phyloP scores from a whole-genome alignment of 176 grass and related monocot species.

The Stipa capillata region DNA sequence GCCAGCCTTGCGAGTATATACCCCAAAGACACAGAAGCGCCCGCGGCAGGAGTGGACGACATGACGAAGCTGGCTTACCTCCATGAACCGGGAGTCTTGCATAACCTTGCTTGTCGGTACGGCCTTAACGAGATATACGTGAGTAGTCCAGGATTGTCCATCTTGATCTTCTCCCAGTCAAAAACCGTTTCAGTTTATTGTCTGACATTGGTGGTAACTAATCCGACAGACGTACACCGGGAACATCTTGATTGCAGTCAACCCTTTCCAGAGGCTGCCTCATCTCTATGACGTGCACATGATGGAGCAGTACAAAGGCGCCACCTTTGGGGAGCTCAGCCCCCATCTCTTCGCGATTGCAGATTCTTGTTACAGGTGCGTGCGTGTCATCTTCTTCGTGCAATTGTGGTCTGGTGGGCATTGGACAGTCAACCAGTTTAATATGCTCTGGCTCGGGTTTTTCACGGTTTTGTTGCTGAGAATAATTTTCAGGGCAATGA shows the following conservation, averaged over 20 bases:
- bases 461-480: background rate
- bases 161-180: background rate
- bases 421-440: background rate
- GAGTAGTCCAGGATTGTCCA: conserved; percentile 10
- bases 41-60: conserved; percentile 82
- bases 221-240: conserved; percentile 77
- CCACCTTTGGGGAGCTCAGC: conserved; percentile 79
- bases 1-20: conserved; percentile 65
- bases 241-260: conserved; percentile 96
- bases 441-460: background rate
- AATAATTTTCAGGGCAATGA: conserved; percentile 53
- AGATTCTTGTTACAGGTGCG: conserved; percentile 79
- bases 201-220: background rate
- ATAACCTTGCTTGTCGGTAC: conserved; percentile 66
- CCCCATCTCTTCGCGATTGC: conserved; percentile 84
- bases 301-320: conserved; percentile 96
- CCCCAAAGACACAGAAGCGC: conserved; percentile 88
- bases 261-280: conserved; percentile 77
- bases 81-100: conserved; percentile 79
- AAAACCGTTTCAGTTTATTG: background rate
- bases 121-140: conserved; percentile 92
- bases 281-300: conserved; percentile 87
- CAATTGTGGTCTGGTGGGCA: background rate
- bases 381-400: background rate
- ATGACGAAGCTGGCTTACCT: conserved; percentile 98